phyloP scores from a whole-genome alignment of 2,329 filamentous ascomycete species.

The Arthrobotrys sphaeroides region DNA sequence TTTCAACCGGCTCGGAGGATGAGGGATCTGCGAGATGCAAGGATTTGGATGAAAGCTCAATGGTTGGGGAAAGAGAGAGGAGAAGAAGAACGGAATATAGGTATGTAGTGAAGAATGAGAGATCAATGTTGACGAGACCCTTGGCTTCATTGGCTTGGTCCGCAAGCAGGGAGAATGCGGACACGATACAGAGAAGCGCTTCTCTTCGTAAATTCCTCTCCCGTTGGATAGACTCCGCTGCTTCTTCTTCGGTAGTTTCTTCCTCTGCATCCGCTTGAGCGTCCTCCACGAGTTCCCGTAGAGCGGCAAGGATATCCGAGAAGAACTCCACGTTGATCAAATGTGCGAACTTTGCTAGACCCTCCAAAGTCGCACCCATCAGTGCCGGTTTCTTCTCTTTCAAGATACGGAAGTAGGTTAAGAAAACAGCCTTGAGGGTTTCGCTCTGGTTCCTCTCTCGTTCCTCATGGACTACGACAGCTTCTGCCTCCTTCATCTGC shows the following conservation, averaged over 20 bases:
- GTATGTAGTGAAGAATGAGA: constrained; percentile 93
- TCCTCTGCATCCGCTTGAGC: constrained; percentile 67
- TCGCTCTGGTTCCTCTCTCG: constrained; percentile 93
- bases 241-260: constrained; percentile 63
- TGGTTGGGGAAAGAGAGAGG: constrained; percentile 81
- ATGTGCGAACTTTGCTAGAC: constrained; percentile 84
- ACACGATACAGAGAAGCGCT: constrained; percentile 91
- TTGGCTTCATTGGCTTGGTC: constrained; percentile 90
- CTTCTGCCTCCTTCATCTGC: constrained; percentile 92
- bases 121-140: constrained; percentile 82
- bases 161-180: constrained; percentile 92
- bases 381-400: constrained; percentile 82
- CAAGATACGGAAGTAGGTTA: constrained; percentile 91
- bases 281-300: constrained; percentile 89
- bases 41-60: constrained; percentile 81
- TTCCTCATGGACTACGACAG: constrained; percentile 89
- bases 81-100: constrained; percentile 86
- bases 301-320: constrained; percentile 89
- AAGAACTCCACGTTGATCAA: constrained; percentile 99
- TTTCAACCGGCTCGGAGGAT: constrained; percentile 60
- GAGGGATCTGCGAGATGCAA: constrained; percentile 75
- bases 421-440: constrained; percentile 94
- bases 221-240: constrained; percentile 56
- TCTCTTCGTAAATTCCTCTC: constrained; percentile 81
- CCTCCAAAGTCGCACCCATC: constrained; percentile 97